These are phyloP conservation scores for Yamadazyma kitorensis DNA, from an alignment of 805 yeast species.

Conservation along the genomic window DNA sequence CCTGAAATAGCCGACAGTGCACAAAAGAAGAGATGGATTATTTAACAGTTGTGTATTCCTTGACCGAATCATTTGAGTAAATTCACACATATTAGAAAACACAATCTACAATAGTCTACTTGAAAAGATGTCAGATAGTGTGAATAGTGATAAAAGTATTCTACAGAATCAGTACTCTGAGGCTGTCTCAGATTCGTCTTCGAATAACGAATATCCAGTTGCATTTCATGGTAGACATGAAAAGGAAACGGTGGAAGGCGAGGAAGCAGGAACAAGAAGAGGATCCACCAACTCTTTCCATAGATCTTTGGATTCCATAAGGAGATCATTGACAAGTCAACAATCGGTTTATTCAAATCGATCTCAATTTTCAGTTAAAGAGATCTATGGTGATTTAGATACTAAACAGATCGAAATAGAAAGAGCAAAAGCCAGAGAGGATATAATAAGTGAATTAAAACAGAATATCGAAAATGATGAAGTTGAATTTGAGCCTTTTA, in stretches of 20 bases:
- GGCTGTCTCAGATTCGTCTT: conserved; percentile 4
- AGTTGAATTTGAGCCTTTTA: conserved; percentile 14
- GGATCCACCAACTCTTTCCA: conserved; percentile 15
- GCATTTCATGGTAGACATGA: conserved; percentile 11
- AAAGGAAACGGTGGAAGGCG: conserved; percentile 1
- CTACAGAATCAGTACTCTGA: not conserved
- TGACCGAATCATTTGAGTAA: too few relatives aligned
- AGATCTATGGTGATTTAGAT: conserved; percentile 32
- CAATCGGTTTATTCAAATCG: conserved; percentile 6
- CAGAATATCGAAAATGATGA: conserved; percentile 17
- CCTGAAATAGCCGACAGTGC: too few relatives aligned
- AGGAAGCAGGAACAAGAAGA: conserved; percentile 11
- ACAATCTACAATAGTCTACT: too few relatives aligned
- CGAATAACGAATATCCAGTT: conserved; percentile 7
- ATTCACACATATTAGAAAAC: too few relatives aligned
- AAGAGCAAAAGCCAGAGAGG: conserved; percentile 29
- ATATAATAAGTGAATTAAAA: conserved; percentile 25
- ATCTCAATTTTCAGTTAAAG: conserved; percentile 21
- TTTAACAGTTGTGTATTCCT: too few relatives aligned
- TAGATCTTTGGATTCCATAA: conserved; percentile 17
- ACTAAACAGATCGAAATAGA: conserved; percentile 27
- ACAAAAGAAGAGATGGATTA: too few relatives aligned
- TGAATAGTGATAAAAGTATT: conserved; percentile 1
- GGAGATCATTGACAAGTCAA: conserved; percentile 15
- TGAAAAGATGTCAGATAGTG: too few relatives aligned